Base-by-base conservation (phyloP, 2,329 filamentous ascomycete species). In the Graphiopsis chlorocephala region DNA sequence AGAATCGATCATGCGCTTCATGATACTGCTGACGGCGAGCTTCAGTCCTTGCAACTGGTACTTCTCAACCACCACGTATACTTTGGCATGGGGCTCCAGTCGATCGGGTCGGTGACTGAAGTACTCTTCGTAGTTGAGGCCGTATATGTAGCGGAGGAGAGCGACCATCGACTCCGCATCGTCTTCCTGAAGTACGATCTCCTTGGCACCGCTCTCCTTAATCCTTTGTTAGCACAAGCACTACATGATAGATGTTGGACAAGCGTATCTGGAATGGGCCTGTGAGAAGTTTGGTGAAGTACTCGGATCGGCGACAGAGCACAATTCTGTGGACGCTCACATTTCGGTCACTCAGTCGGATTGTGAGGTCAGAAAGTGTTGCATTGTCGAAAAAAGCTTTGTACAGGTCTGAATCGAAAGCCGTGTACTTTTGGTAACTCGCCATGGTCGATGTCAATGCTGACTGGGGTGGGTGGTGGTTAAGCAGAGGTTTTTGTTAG, bases 291-390 rank as follows among this genome's bases (percentile, higher is more conserved):
- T 55, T 55, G 47, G 23, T 20, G 26, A 55, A 62, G 25, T 62
- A 62, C 33, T 53, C 60, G n/a, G 60, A 62, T 15, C 23, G 25
- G 15, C 60, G 48, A 23, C 60, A 62, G 20, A 62, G 33, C 4
- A 55, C 60, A 4, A 62, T 47, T 12, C 50, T 15, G 35, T 62
- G 60, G 14, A 55, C 60, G 10, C 23, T 12, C 11, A 55, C 31
- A 11, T 2, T 52, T 26, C 47, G 29, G 48, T 62, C 48, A 17
- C 50, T 29, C n/a, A 53, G 17, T 6, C 29, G 29, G 15, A 55
- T 62, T 5, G 26, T 56, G 4, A 62, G 38, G 48, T 62, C 60
- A 25, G 60, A 62, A 45, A 55, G 45, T 15, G 42, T 53, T 6
- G 47, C 33, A 28, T 62, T 31, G n/a, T 62, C 33, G 48, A 53